Base-by-base conservation (phyloP, 768 basidiomycete species). In the Suillus subluteus region DNA sequence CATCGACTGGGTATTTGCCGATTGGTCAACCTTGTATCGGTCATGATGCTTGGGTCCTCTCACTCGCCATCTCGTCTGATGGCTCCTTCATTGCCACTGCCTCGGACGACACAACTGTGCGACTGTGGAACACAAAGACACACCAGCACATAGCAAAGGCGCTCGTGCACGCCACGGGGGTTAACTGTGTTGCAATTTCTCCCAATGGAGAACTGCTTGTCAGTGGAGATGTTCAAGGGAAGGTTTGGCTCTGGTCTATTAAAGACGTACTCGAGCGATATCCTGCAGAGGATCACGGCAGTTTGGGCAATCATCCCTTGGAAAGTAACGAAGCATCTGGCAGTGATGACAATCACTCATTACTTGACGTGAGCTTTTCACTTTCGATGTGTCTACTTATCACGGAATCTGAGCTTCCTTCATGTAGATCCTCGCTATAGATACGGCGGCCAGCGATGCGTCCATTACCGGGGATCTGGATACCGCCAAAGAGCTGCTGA, bases 161-260 rank as follows among this genome's bases (percentile, higher is more conserved):
- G 6, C 41, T 50, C 26, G 6, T 13, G 1, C 35, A 38, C 3
- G 26, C 38, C 38, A 16, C 21, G 0, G 40, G 13, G 9, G 54
- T 38, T 54, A 6, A 26, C 3, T 55, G 62, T 21, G 11, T 55
- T 16, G 50, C 62, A 16, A 52, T 52, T 48, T 63, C 62, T 4
- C 50, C 48, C 21, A 18, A 40, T 26, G 37, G 50, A 12, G 23
- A 48, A 12, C 35, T 63, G 38, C 38, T 71, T 37, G 64, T 62
- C 11, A 68, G 44, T 61, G 70, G 68, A 32, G 68, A 64, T 62
- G 48, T 23, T 16, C 70, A 70, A 50, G 55, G 54, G 23, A 66
- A 59, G 32, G 40, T 69, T 18, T 18, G 46, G 30, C n/a, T 63
- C 32, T 50, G 62, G 62, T 30, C 16, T 18, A 30, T 54, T 2